These are phyloP conservation scores for Prunus mume DNA, from an alignment of 306 rosid species.

Conservation along the genomic window DNA sequence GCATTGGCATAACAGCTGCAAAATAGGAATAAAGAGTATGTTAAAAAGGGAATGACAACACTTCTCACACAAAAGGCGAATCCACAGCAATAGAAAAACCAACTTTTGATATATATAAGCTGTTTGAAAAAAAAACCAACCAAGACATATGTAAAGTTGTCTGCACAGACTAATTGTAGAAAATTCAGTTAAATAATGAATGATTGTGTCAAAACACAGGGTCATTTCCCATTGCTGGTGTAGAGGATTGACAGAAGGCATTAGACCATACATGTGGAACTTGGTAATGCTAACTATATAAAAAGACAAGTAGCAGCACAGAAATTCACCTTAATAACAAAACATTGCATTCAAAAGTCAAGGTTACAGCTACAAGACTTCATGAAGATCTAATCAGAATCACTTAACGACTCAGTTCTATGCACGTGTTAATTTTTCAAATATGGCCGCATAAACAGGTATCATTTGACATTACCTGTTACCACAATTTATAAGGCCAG, in stretches of 20 bases:
- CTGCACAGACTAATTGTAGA: background rate
- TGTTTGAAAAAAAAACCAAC: background rate
- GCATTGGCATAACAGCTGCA: conserved; percentile 96
- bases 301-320: conserved; percentile 5
- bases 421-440: conserved; percentile 1
- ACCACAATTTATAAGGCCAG: conserved; percentile 86
- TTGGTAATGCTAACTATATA: conserved; percentile 11
- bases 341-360: background rate
- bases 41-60: conserved; percentile 7
- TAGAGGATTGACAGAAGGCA: background rate
- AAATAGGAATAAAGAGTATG: background rate
- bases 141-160: background rate
- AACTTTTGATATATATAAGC: background rate
- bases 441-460: background rate
- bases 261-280: conserved; percentile 9
- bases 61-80: background rate
- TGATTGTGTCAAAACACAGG: background rate
- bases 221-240: background rate
- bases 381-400: conserved; percentile 9
- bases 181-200: background rate
- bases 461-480: conserved; percentile 63
- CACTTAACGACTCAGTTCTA: conserved; percentile 12
- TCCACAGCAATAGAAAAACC: background rate
- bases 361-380: conserved; percentile 5
- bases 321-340: conserved; percentile 2